Evolutionary conservation across 345 rosid species (phyloP), one percentile per base, ranked within the genome.

Genomic region (Populus tremula): DNA sequence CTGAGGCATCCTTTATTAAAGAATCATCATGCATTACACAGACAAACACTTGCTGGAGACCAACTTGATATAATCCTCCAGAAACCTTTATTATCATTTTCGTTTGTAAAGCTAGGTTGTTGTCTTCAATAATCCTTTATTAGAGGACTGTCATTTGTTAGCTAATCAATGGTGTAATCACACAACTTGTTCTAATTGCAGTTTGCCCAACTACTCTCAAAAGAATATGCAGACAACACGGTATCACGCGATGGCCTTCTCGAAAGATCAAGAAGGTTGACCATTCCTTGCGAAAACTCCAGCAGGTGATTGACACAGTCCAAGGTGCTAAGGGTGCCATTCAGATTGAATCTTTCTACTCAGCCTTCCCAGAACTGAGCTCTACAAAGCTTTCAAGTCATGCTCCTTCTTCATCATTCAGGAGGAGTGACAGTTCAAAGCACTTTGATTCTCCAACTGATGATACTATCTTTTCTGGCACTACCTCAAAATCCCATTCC

Each of bases 201-300:
- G 99, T 93, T 81, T 93, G 98, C 72, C 98, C 99, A 6, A 95
- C 99, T 71, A 95, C 99, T 35, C 82, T 95, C 84, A 93, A 95
- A 86, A 87, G 97, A 90, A 95, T 95, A 83, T 95, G 98, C 89
- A 90, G 98, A 80, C 96, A 89, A 75, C 91, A 95, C 50, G 98
- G 99, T 18, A 92, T 96, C 82, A 88, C 84, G 27, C 87, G 98
- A 38, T 96, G 99, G 98, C 99, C 98, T 21, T 93, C 99, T 38
- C 87, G 99, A 70, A 93, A 93, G 88, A 89, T 96, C 84, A 96
- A 96, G 87, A 96, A 93, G 87, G 99, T 96, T 47, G 96, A 93
- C 41, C 97, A 91, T 79, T 91, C 98, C 53, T 76, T 96, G 68
- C 91, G 77, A 91, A 96, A 96, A 80, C 97, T 96, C 76, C 97